phyloP scores from a whole-genome alignment of 179 eudicot species.

The Camellia oleifera region DNA sequence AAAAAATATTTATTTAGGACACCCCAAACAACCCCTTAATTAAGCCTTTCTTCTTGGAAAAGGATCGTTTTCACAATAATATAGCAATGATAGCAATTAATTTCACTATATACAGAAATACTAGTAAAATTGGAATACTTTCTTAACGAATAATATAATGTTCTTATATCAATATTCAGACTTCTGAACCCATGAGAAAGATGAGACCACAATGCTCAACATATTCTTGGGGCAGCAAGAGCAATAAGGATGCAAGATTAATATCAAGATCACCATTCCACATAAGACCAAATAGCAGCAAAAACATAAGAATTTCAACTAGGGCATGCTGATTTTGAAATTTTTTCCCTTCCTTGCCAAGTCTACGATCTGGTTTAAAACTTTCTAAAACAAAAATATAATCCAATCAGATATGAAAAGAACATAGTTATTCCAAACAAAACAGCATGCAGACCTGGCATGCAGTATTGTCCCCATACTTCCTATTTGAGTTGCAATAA shows the following conservation, averaged over 20 bases:
- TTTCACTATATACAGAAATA: not conserved
- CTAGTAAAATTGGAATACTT: not conserved
- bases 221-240: not conserved
- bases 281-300: not conserved
- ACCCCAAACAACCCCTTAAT: too few relatives aligned
- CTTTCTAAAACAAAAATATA: not conserved
- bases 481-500: conserved; percentile 78
- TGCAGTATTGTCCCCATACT: conserved; percentile 81
- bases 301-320: not conserved
- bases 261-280: not conserved
- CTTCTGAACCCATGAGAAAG: not conserved
- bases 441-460: conserved; percentile 40
- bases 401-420: not conserved
- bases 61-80: not conserved
- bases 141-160: not conserved
- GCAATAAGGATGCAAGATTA: not conserved
- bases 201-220: not conserved
- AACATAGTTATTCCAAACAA: not conserved
- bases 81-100: not conserved
- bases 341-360: too few relatives aligned
- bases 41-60: not conserved
- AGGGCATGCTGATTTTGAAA: not conserved
- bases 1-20: too few relatives aligned
- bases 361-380: not conserved
- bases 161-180: not conserved